Conservation (phyloP, 176 grass and related monocot species). For the Saccharum officinarum region DNA sequence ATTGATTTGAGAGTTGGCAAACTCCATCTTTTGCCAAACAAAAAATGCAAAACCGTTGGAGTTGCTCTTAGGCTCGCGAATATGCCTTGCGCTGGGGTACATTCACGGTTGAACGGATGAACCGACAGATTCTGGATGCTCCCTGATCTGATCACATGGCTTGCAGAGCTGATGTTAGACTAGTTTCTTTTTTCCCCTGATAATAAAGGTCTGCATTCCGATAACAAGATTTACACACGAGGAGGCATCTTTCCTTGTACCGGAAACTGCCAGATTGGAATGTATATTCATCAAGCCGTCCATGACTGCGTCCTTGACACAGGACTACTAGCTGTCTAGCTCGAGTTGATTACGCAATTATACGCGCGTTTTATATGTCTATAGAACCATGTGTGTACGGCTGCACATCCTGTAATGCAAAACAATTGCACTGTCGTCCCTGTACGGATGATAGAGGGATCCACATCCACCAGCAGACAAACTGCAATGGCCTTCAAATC, state of each 20-base stretch:
- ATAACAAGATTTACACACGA: background rate
- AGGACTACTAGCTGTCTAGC: background rate
- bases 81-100: background rate
- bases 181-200: background rate
- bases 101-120: background rate
- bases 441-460: constrained; percentile 7
- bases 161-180: background rate
- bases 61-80: background rate
- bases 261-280: background rate
- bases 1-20: no score
- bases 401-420: no score
- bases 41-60: no score
- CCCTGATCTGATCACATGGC: constrained; percentile 1
- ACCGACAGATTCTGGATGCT: background rate
- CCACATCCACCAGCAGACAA: constrained; percentile 48
- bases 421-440: no score
- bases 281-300: constrained; percentile 12
- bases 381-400: background rate
- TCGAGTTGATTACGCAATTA: background rate
- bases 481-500: constrained; percentile 57
- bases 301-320: background rate
- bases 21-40: no score
- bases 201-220: background rate
- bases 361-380: background rate
- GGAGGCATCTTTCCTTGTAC: background rate